These are phyloP conservation scores for Massospora cicadina DNA, from an alignment of 371 early-diverging fungal species.

Conservation along the genomic window DNA sequence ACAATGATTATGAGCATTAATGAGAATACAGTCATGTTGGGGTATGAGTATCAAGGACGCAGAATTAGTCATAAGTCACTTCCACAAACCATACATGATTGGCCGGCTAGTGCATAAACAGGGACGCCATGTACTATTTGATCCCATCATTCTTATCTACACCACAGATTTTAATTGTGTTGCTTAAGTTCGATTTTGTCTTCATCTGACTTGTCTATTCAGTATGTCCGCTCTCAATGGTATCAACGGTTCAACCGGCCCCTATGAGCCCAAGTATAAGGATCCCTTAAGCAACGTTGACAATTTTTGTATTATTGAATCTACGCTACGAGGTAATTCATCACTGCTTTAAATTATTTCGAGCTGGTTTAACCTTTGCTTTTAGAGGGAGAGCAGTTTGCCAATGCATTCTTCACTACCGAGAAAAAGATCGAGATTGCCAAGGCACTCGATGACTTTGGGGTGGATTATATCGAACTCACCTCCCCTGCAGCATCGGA, in stretches of 20 bases:
- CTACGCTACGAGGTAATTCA: slow-evolving; percentile 65
- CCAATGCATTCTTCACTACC: slow-evolving; percentile 90
- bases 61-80: no score
- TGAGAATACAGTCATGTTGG: no score
- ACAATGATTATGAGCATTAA: no score
- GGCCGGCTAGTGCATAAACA: no score
- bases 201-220: background rate
- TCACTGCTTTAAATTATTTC: background rate
- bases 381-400: slow-evolving; percentile 93
- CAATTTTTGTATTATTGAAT: slow-evolving; percentile 91
- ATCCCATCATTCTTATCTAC: no score
- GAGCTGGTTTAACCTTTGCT: slow-evolving; percentile 3
- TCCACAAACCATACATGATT: no score
- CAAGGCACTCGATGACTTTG: slow-evolving; percentile 85
- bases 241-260: slow-evolving; percentile 12
- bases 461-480: slow-evolving; percentile 91
- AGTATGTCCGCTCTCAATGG: background rate
- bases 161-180: no score
- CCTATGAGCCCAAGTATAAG: slow-evolving; percentile 36
- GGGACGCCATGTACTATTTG: no score
- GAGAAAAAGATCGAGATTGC: slow-evolving; percentile 93
- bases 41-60: no score
- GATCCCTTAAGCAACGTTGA: slow-evolving; percentile 68
- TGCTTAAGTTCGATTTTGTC: no score
- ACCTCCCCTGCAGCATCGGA: slow-evolving; percentile 93